These are phyloP conservation scores for Leccinum variicolor DNA, from an alignment of 768 basidiomycete genomes.

Conservation along the genomic window DNA sequence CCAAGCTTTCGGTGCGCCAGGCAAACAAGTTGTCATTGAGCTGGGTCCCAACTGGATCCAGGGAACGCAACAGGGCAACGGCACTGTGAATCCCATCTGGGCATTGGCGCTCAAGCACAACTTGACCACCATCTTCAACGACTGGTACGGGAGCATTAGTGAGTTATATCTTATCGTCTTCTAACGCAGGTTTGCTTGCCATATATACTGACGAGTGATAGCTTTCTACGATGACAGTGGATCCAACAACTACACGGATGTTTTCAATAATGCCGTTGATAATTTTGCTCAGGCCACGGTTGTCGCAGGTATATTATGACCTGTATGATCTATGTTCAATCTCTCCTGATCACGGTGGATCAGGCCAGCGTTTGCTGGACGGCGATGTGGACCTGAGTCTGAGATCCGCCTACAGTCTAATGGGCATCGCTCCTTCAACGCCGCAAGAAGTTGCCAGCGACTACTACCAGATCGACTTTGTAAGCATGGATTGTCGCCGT, in stretches of 20 bases:
- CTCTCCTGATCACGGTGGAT: constrained; percentile 25
- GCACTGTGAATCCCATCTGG: constrained; percentile 58
- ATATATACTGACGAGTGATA: constrained; percentile 15
- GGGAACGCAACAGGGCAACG: constrained; percentile 45
- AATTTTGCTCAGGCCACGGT: constrained; percentile 41
- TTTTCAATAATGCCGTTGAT: constrained; percentile 39
- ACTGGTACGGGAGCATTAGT: constrained; percentile 46
- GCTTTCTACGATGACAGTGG: constrained; percentile 57
- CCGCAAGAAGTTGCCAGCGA: constrained; percentile 51
- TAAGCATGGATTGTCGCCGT: constrained; percentile 5
- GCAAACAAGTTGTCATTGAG: constrained; percentile 45
- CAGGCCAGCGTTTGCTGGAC: constrained; percentile 14
- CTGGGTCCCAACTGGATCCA: constrained; percentile 62
- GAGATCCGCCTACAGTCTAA: constrained; percentile 50
- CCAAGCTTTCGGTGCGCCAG: constrained; percentile 39
- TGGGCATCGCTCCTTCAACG: constrained; percentile 43
- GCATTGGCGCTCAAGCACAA: constrained; percentile 54
- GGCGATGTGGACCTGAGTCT: constrained; percentile 50
- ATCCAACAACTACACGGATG: constrained; percentile 42
- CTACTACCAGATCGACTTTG: constrained; percentile 50
- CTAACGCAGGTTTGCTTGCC: neutral
- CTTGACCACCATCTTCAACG: constrained; percentile 42
- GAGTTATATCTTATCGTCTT: constrained; percentile 17
- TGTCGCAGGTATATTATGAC: constrained; percentile 39
- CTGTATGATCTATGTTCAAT: constrained; percentile 32